phyloP scores from a whole-genome alignment of 495 filamentous ascomycete genomes.

The Penicillium bovifimosum region DNA sequence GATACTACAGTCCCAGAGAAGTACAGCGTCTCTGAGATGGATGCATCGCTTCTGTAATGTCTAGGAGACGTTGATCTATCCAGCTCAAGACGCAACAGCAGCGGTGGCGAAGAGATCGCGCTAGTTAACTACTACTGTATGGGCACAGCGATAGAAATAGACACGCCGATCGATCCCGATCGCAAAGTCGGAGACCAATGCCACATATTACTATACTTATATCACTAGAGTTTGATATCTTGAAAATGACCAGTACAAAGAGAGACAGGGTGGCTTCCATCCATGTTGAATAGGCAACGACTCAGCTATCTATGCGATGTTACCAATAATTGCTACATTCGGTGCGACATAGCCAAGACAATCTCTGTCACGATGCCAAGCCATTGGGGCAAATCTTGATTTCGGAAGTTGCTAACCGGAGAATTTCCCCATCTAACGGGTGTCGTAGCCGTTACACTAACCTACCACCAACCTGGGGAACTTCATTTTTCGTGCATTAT shows the following conservation, averaged over 20 bases:
- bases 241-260: no score
- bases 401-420: slow-evolving; percentile 4
- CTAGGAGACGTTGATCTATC: background rate
- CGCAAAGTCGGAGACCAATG: background rate
- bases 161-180: background rate
- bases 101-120: background rate
- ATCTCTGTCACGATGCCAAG: background rate
- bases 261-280: no score
- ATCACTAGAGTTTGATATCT: no score
- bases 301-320: no score
- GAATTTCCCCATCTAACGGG: background rate
- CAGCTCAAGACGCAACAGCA: no score
- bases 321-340: no score
- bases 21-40: no score
- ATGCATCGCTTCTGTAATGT: no score
- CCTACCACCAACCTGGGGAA: background rate
- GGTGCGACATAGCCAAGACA: no score
- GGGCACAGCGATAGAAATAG: background rate
- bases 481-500: background rate
- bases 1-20: no score
- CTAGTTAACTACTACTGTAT: no score
- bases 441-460: background rate
- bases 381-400: slow-evolving; percentile 3
- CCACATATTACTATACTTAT: background rate
- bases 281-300: no score